Evolutionary conservation across 805 yeast species (phyloP).

Genomic region (Wickerhamomyces subpelliculosus): DNA sequence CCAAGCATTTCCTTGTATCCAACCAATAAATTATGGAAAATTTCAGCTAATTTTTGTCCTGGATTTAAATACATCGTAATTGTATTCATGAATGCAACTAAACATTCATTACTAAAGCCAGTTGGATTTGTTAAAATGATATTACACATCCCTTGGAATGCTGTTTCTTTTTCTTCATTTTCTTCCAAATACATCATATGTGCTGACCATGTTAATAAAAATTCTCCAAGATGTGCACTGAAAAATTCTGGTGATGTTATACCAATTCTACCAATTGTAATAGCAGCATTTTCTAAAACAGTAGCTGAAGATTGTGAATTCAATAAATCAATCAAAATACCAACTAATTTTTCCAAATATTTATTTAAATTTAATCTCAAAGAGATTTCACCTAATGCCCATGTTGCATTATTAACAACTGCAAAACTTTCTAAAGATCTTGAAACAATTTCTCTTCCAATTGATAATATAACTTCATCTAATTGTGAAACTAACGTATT

Average conservation of each 20-base stretch:
- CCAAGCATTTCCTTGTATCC: constrained; percentile 46
- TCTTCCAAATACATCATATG: constrained; percentile 63
- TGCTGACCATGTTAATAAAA: constrained; percentile 64
- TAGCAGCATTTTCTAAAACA: constrained; percentile 81
- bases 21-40: constrained; percentile 36
- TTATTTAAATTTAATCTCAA: constrained; percentile 49
- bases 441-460: constrained; percentile 61
- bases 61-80: constrained; percentile 51
- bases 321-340: constrained; percentile 53
- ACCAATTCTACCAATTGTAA: constrained; percentile 85
- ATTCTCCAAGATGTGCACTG: constrained; percentile 50
- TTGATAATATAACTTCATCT: constrained; percentile 45
- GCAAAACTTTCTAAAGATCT: constrained; percentile 45
- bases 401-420: constrained; percentile 81
- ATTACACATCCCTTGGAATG: constrained; percentile 78
- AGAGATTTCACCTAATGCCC: constrained; percentile 89
- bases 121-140: constrained; percentile 61
- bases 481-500: constrained; percentile 22
- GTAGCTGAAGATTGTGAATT: constrained; percentile 51
- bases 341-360: constrained; percentile 47
- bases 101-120: constrained; percentile 44
- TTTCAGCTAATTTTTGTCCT: constrained; percentile 33
- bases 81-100: constrained; percentile 51
- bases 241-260: constrained; percentile 50
- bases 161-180: constrained; percentile 82